Percentiles rank a stretch among this genome's conserved stretches.
Evolutionary conservation across 2,329 filamentous ascomycete genomes (phyloP).

Genomic region (Colletotrichum graminicola): DNA sequence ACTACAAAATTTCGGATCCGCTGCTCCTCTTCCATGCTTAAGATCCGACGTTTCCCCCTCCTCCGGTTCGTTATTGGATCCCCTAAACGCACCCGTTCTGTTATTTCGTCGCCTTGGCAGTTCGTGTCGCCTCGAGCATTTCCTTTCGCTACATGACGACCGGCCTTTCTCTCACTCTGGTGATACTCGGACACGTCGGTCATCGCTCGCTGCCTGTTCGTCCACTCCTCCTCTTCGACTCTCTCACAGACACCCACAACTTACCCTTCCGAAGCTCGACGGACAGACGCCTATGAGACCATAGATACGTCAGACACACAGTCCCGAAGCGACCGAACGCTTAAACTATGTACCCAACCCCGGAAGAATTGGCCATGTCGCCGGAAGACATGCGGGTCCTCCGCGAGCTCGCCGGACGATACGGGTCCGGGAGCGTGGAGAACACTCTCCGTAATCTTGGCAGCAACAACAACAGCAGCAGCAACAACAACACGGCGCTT

Average conservation of each 20-base stretch:
- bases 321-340: constrained; percentile 17
- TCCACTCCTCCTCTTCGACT: not conserved
- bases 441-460: constrained; percentile 23
- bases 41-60: not conserved
- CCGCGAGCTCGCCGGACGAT: constrained; percentile 27
- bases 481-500: not conserved
- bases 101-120: not conserved
- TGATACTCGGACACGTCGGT: not conserved
- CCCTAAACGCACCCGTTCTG: not conserved
- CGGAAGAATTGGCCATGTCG: constrained; percentile 16
- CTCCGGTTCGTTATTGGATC: not conserved
- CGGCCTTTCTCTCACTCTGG: not conserved
- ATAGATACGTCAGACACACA: not conserved
- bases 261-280: not conserved
- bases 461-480: not conserved
- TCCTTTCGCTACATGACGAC: not conserved
- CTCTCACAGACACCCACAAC: not conserved
- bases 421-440: constrained; percentile 26
- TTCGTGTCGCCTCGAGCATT: not conserved
- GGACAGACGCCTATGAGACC: constrained; percentile 2
- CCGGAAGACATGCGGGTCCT: constrained; percentile 25
- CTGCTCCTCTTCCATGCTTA: not conserved
- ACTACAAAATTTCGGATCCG: constrained; percentile 21
- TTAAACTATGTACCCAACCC: constrained; percentile 14
- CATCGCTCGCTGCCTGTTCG: not conserved